Conservation (phyloP, 371 early-diverging fungal genomes). For the Mortierella sp. region DNA sequence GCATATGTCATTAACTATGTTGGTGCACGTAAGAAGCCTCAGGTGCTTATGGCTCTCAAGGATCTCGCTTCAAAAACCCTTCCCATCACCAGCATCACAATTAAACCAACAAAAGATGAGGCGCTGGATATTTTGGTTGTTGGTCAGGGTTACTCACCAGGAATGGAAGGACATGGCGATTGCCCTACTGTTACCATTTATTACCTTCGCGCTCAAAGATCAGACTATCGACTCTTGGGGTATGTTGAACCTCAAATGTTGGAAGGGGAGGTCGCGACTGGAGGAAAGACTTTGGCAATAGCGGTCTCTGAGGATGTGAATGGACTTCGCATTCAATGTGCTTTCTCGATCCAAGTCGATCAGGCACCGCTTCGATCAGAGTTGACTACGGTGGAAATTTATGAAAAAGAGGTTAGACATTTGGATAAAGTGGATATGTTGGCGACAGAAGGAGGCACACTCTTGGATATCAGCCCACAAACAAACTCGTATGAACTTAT, state of each 20-base stretch:
- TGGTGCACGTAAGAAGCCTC: slow-evolving; percentile 22
- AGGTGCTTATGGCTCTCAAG: slow-evolving; percentile 34
- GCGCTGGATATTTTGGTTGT: slow-evolving; percentile 32
- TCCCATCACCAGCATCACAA: slow-evolving; percentile 46
- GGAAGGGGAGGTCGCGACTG: slow-evolving; percentile 30
- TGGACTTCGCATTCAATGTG: slow-evolving; percentile 50
- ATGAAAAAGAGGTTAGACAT: slow-evolving; percentile 33
- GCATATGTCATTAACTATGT: slow-evolving; percentile 44
- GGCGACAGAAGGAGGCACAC: slow-evolving; percentile 39
- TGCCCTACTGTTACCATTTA: slow-evolving; percentile 48
- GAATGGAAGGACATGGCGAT: slow-evolving; percentile 13
- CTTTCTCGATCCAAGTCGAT: slow-evolving; percentile 36
- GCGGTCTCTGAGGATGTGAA: slow-evolving; percentile 42
- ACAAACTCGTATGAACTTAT: slow-evolving; percentile 45
- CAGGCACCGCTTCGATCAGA: slow-evolving; percentile 25
- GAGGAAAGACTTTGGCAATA: slow-evolving; percentile 44
- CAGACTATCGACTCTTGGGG: slow-evolving; percentile 40
- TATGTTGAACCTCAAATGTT: slow-evolving; percentile 43
- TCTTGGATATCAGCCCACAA: slow-evolving; percentile 48
- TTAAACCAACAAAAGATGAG: slow-evolving; percentile 40
- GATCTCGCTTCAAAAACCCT: slow-evolving; percentile 38
- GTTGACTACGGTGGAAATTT: slow-evolving; percentile 46
- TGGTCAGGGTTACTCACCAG: slow-evolving; percentile 32
- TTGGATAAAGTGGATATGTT: slow-evolving; percentile 34
- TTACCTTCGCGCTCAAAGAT: slow-evolving; percentile 47